These are phyloP conservation scores for Podaxis sp. DNA, from an alignment of 768 basidiomycete species.

Conservation along the genomic window DNA sequence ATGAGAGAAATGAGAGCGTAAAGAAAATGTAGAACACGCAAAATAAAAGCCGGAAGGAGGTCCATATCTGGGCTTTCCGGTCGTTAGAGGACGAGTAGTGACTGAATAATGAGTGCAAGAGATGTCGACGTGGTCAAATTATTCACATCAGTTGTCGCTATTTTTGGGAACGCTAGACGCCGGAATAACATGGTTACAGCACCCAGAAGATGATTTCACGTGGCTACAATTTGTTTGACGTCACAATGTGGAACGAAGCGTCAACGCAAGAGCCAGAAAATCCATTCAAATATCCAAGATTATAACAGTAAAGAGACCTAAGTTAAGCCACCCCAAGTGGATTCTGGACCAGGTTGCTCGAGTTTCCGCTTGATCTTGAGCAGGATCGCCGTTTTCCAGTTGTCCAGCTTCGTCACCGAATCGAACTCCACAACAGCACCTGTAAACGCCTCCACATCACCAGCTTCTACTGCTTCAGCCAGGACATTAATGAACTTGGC, in stretches of 20 bases:
- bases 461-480: conserved; percentile 63
- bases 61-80: conserved; percentile 33
- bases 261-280: neutral
- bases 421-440: conserved; percentile 90
- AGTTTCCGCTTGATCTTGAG: conserved; percentile 75
- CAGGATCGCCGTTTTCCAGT: conserved; percentile 92
- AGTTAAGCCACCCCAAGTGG: conserved; percentile 10
- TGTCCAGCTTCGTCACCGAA: conserved; percentile 88
- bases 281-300: neutral
- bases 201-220: neutral
- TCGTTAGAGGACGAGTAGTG: neutral
- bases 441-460: conserved; percentile 64
- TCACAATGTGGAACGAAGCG: neutral
- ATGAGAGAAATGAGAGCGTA: conserved; percentile 47
- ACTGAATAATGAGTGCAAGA: neutral
- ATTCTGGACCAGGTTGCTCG: conserved; percentile 1
- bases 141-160: neutral
- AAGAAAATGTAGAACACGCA: conserved; percentile 58
- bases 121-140: conserved; percentile 19
- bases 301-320: conserved; percentile 6
- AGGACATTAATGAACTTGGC: conserved; percentile 82
- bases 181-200: neutral
- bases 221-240: conserved; percentile 1
- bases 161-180: conserved; percentile 3
- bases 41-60: conserved; percentile 44